Percentiles rank a stretch among this genome's conserved stretches.
phyloP scores from a whole-genome alignment of 371 early-diverging fungal genomes.

The Vairimorpha ceranae region DNA sequence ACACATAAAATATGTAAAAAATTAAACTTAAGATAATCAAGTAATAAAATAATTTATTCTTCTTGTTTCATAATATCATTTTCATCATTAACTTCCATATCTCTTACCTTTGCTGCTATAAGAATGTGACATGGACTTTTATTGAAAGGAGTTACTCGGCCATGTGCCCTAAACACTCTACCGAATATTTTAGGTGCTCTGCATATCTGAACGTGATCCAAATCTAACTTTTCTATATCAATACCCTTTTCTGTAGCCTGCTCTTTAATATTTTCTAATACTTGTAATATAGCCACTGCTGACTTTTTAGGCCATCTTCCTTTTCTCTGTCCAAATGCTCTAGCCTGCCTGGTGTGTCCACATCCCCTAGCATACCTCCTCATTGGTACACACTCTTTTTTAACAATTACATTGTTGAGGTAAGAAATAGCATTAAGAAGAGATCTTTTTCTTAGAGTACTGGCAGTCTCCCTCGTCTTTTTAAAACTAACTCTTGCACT shows the following conservation, averaged over 20 bases:
- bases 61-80: constrained; percentile 32
- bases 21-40: not conserved
- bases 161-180: constrained; percentile 95
- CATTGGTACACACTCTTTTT: constrained; percentile 95
- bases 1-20: too few relatives aligned
- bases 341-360: constrained; percentile 91
- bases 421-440: constrained; percentile 82
- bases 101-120: constrained; percentile 63
- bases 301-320: constrained; percentile 98
- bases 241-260: constrained; percentile 88
- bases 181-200: constrained; percentile 93
- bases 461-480: constrained; percentile 94
- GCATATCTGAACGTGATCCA: constrained; percentile 91
- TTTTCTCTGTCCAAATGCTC: constrained; percentile 75
- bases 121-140: constrained; percentile 90
- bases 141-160: constrained; percentile 90
- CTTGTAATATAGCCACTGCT: constrained; percentile 76
- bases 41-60: not conserved
- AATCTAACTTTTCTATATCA: constrained; percentile 66
- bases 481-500: constrained; percentile 66
- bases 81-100: constrained; percentile 23
- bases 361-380: constrained; percentile 89
- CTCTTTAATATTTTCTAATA: constrained; percentile 88
- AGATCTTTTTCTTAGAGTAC: constrained; percentile 82
- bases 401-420: constrained; percentile 83